phyloP scores from a whole-genome alignment of 306 rosid species.

The Malus fusca region DNA sequence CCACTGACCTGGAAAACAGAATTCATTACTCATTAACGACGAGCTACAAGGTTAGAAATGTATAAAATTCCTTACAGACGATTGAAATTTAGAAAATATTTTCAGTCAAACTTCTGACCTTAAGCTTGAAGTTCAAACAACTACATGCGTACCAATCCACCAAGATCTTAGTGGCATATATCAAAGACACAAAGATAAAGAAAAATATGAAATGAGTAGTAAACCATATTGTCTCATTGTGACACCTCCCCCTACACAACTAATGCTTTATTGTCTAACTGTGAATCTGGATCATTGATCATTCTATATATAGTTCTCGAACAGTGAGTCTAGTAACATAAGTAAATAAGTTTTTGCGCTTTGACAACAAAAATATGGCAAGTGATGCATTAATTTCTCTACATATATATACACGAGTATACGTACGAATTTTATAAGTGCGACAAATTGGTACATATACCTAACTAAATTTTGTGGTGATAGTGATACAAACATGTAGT shows the following conservation, averaged over 20 bases:
- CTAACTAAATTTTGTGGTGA: neutral
- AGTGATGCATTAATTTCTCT: neutral
- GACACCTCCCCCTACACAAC: neutral
- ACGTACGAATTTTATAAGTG: neutral
- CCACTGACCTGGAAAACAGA: slow-evolving; percentile 67
- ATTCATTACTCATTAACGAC: neutral
- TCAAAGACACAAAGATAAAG: neutral
- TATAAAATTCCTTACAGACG: neutral
- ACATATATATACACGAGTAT: neutral
- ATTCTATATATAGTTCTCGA: too few relatives aligned
- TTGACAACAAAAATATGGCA: neutral
- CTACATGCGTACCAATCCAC: neutral
- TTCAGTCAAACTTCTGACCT: neutral
- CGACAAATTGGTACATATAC: neutral
- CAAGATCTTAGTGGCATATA: neutral
- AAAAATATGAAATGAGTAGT: neutral
- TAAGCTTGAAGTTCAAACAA: neutral
- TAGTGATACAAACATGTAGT: neutral
- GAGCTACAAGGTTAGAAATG: neutral
- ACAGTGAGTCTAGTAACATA: too few relatives aligned
- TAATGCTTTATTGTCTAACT: too few relatives aligned
- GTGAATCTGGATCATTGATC: too few relatives aligned
- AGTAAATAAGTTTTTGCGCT: too few relatives aligned
- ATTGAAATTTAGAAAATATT: neutral
- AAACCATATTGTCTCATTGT: neutral